Percentiles rank a stretch among this genome's conserved stretches.
phyloP scores from a whole-genome alignment of 2,329 filamentous ascomycete genomes.

The Aspergillus caelatus region DNA sequence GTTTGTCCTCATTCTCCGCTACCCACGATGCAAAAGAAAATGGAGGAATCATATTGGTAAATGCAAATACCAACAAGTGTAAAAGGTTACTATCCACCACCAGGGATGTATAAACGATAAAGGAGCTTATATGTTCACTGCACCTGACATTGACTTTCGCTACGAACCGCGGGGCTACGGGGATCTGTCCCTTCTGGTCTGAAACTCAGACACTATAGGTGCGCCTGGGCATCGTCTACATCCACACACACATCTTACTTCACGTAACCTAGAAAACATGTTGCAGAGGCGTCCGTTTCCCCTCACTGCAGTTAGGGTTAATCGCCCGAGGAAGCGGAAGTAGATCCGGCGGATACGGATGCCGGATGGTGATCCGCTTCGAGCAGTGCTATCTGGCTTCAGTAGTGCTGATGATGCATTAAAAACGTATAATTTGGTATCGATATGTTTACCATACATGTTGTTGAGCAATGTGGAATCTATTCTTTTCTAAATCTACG shows the following conservation, averaged over 20 bases:
- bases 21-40: conserved; percentile 18
- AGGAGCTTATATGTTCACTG: not conserved
- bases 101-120: not conserved
- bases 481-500: not conserved
- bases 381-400: not conserved
- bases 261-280: not conserved
- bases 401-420: not conserved
- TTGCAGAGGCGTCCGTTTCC: not conserved
- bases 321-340: not conserved
- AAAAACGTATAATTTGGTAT: not conserved
- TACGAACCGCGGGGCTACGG: not conserved
- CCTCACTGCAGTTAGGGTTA: not conserved
- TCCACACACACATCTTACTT: not conserved
- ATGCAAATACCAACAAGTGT: not conserved
- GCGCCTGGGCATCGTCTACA: not conserved
- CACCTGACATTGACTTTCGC: not conserved
- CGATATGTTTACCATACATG: not conserved
- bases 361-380: not conserved
- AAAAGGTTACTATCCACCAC: not conserved
- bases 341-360: not conserved
- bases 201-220: not conserved
- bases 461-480: not conserved
- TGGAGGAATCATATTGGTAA: conserved; percentile 7
- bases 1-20: conserved; percentile 15
- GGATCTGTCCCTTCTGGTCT: not conserved